Conservation (phyloP, 2,329 filamentous ascomycete species). For the Fusarium buxicola region DNA sequence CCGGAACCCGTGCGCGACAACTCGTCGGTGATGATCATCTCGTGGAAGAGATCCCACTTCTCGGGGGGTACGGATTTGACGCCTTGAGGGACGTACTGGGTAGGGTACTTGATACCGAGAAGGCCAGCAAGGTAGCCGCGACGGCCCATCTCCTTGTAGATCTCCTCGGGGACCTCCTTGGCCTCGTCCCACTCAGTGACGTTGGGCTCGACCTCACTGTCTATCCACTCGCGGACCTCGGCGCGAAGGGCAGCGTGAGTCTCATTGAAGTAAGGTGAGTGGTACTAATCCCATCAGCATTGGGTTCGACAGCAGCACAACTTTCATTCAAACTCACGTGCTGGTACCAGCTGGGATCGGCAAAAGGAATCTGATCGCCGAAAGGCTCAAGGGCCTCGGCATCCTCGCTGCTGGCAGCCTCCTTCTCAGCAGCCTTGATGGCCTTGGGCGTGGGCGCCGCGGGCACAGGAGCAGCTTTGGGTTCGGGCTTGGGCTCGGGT, state of each 20-base stretch:
- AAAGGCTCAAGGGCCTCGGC: constrained; percentile 84
- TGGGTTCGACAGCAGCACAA: not conserved
- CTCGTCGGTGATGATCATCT: constrained; percentile 95
- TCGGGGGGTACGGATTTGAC: constrained; percentile 85
- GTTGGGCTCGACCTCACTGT: constrained; percentile 87
- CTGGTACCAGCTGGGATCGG: constrained; percentile 95
- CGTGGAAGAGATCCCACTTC: constrained; percentile 98
- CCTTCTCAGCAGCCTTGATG: constrained; percentile 56
- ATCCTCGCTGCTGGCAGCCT: constrained; percentile 57
- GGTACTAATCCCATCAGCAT: constrained; percentile 70
- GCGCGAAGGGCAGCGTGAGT: constrained; percentile 89
- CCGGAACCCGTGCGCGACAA: constrained; percentile 88
- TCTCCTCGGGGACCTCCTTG: constrained; percentile 85
- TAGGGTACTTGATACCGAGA: constrained; percentile 84
- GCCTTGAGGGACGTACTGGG: constrained; percentile 74
- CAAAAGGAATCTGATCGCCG: constrained; percentile 89
- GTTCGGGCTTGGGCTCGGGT: constrained; percentile 85
- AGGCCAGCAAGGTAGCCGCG: constrained; percentile 94
- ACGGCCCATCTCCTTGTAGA: constrained; percentile 96
- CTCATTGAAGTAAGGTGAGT: constrained; percentile 97
- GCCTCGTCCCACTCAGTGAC: constrained; percentile 98
- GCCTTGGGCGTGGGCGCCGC: constrained; percentile 51
- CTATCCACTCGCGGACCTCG: constrained; percentile 93
- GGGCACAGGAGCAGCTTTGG: constrained; percentile 54
- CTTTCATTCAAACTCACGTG: constrained; percentile 68